Evolutionary conservation across 352 stramenopile genomes (phyloP).

Genomic region (Nothophytophthora sp.): DNA sequence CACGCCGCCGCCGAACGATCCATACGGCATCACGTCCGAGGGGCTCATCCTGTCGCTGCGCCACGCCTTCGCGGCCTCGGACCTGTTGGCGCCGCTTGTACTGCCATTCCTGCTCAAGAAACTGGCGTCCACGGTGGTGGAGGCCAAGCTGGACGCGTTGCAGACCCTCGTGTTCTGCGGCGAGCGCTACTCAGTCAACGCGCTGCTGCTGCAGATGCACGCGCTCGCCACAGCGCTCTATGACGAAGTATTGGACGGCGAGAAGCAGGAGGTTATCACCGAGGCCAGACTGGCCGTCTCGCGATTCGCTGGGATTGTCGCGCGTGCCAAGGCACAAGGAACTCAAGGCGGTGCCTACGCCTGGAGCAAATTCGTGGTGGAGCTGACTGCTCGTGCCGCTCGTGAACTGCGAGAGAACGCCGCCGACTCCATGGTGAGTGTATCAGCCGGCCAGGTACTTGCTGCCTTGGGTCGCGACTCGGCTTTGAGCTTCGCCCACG

Average conservation of each 20-base stretch:
- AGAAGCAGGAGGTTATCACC: conserved; percentile 82
- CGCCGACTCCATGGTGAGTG: conserved; percentile 80
- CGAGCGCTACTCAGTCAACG: conserved; percentile 79
- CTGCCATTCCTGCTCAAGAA: conserved; percentile 91
- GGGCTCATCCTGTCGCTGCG: conserved; percentile 81
- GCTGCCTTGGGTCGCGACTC: conserved; percentile 70
- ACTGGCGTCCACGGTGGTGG: conserved; percentile 68
- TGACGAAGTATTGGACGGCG: conserved; percentile 82
- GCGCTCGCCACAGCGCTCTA: conserved; percentile 70
- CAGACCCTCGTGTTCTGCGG: conserved; percentile 85
- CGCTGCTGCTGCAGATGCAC: conserved; percentile 73
- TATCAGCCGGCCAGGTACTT: conserved; percentile 72
- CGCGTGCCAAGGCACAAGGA: conserved; percentile 55
- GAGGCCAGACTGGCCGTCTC: conserved; percentile 64
- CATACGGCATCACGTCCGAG: conserved; percentile 90
- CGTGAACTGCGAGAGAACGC: conserved; percentile 70
- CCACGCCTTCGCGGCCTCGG: conserved; percentile 73
- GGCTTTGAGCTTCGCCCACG: conserved; percentile 63
- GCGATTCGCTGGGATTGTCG: conserved; percentile 62
- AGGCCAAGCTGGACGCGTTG: conserved; percentile 82
- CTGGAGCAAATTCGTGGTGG: conserved; percentile 87
- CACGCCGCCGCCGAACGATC: conserved; percentile 88
- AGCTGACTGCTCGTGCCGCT: conserved; percentile 65
- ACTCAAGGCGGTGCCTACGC: conserved; percentile 64
- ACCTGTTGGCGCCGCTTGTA: conserved; percentile 77